These are phyloP conservation scores for Xanthoconium stramineum DNA, from an alignment of 768 basidiomycete species.

Conservation along the genomic window DNA sequence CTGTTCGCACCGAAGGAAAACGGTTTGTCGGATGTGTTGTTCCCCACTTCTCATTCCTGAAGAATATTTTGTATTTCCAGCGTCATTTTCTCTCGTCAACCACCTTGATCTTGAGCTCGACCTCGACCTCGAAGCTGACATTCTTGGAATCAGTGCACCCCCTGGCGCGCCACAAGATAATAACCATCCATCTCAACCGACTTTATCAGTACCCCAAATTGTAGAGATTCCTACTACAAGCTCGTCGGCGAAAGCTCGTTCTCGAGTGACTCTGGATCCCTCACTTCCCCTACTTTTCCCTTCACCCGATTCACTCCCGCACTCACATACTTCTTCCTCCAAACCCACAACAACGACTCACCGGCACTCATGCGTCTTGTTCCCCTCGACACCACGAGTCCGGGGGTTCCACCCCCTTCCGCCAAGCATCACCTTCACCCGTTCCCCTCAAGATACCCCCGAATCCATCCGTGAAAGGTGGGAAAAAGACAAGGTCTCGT, in stretches of 20 bases:
- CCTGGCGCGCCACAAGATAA: constrained; percentile 3
- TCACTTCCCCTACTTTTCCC: constrained; percentile 67
- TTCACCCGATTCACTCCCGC: constrained; percentile 25
- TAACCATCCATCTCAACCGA: background rate
- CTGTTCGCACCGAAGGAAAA: constrained; percentile 70
- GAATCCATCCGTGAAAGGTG: constrained; percentile 59
- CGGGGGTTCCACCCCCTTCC: constrained; percentile 46
- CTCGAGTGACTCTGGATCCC: constrained; percentile 43
- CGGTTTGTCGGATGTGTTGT: constrained; percentile 38
- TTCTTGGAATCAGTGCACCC: constrained; percentile 27
- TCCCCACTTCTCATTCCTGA: background rate
- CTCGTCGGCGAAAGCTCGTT: constrained; percentile 3
- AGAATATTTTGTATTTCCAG: constrained; percentile 29
- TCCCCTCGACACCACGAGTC: constrained; percentile 38
- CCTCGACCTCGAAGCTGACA: constrained; percentile 62
- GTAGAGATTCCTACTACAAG: constrained; percentile 1
- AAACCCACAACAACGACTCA: background rate
- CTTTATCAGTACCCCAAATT: background rate
- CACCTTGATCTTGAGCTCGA: constrained; percentile 77
- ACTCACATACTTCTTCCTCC: constrained; percentile 12
- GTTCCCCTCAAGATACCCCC: constrained; percentile 24
- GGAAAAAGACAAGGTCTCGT: constrained; percentile 63
- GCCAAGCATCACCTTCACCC: constrained; percentile 14
- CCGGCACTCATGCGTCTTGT: constrained; percentile 19
- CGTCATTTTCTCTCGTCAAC: constrained; percentile 70